A percentile compares a stretch with the other conserved stretches of the same genome.
phyloP scores from a whole-genome alignment of 345 rosid genomes.

The Pistacia vera region DNA sequence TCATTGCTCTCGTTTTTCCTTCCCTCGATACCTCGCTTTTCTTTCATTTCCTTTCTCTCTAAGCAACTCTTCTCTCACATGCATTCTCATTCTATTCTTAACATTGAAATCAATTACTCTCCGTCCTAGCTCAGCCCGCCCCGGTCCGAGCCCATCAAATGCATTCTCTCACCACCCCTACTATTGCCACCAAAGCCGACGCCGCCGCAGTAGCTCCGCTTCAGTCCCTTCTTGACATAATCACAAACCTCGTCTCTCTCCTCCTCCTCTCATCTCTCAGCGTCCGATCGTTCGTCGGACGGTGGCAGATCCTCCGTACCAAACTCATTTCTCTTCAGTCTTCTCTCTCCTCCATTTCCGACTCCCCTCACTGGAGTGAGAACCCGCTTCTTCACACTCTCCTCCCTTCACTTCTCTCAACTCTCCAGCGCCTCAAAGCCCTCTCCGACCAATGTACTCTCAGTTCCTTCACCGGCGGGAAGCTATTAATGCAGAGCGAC shows the following conservation, averaged over 20 bases:
- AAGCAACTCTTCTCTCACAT: conserved; percentile 13
- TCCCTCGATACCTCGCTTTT: background rate
- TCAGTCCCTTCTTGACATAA: conserved; percentile 60
- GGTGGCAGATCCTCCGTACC: conserved; percentile 71
- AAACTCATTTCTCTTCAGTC: conserved; percentile 61
- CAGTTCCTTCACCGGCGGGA: conserved; percentile 63
- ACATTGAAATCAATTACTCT: background rate
- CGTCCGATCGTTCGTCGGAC: conserved; percentile 66
- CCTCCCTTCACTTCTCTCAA: conserved; percentile 66
- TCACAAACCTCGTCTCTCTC: conserved; percentile 60
- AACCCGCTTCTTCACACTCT: conserved; percentile 76
- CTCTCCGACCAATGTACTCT: conserved; percentile 61
- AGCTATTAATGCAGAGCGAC: conserved; percentile 87
- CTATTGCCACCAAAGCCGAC: conserved; percentile 10
- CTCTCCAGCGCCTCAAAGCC: conserved; percentile 71
- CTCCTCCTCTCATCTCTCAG: conserved; percentile 61
- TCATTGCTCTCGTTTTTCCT: background rate
- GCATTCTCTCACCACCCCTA: conserved; percentile 30
- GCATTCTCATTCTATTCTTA: conserved; percentile 5
- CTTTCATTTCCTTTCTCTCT: conserved; percentile 25
- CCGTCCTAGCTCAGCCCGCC: background rate
- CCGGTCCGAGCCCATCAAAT: conserved; percentile 24
- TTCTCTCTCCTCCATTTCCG: conserved; percentile 56
- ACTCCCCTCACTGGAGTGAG: conserved; percentile 70
- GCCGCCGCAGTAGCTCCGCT: conserved; percentile 37